Evolutionary conservation across 441 rosid species (phyloP).

Genomic region (Aquilaria agallochum): DNA sequence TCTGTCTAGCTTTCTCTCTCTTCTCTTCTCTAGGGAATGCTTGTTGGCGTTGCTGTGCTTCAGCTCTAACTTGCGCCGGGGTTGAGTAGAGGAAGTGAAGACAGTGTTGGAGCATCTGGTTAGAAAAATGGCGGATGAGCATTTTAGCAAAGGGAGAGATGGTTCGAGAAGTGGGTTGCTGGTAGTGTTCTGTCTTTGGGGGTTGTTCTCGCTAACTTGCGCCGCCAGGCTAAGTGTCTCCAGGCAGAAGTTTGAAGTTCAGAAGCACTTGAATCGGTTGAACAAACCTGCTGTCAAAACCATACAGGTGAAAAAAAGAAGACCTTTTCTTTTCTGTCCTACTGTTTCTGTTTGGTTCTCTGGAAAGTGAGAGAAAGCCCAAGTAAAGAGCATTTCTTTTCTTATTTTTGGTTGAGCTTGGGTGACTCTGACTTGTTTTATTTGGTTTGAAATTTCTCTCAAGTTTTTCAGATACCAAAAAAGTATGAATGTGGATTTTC

Average conservation of each 20-base stretch:
- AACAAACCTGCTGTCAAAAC: slow-evolving; percentile 80
- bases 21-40: neutral
- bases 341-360: slow-evolving; percentile 8
- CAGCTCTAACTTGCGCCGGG: slow-evolving; percentile 10
- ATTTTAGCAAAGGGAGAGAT: slow-evolving; percentile 21
- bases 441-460: neutral
- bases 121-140: slow-evolving; percentile 14
- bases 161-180: slow-evolving; percentile 19
- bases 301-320: slow-evolving; percentile 51
- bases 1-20: neutral
- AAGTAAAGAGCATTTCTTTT: slow-evolving; percentile 1
- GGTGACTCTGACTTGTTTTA: neutral
- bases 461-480: slow-evolving; percentile 5
- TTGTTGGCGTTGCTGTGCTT: slow-evolving; percentile 6
- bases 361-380: slow-evolving; percentile 17
- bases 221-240: slow-evolving; percentile 58
- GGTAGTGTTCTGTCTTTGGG: slow-evolving; percentile 32
- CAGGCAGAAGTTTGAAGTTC: slow-evolving; percentile 69
- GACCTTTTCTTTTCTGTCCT: neutral
- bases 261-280: slow-evolving; percentile 80
- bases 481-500: slow-evolving; percentile 8
- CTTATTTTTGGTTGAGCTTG: neutral
- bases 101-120: neutral
- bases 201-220: slow-evolving; percentile 38
- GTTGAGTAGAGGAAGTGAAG: slow-evolving; percentile 26